phyloP scores from a whole-genome alignment of 2,329 filamentous ascomycete species.

The Leptodontidium sp. region DNA sequence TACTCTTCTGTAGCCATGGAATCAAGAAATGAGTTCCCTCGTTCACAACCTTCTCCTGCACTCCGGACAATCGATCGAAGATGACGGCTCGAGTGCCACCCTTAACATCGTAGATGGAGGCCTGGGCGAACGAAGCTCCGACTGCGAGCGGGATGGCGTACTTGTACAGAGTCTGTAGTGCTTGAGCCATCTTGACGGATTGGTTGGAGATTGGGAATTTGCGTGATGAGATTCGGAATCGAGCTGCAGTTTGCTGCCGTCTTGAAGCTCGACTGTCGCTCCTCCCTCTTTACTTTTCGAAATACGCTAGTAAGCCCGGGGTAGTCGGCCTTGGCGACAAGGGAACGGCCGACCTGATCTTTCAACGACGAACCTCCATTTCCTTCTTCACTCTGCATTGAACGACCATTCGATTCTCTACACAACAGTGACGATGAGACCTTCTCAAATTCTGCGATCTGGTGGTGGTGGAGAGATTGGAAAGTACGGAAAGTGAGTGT shows the following conservation, averaged over 20 bases:
- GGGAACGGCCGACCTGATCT: slow-evolving; percentile 24
- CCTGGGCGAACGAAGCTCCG: slow-evolving; percentile 72
- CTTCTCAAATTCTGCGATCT: slow-evolving; percentile 45
- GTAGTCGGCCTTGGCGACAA: slow-evolving; percentile 30
- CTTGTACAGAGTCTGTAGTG: slow-evolving; percentile 69
- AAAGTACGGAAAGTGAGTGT: slow-evolving; percentile 49
- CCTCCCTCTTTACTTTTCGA: slow-evolving; percentile 42
- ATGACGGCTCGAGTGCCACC: slow-evolving; percentile 95
- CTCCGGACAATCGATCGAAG: slow-evolving; percentile 92
- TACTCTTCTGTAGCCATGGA: slow-evolving; percentile 93
- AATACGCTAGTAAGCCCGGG: slow-evolving; percentile 39
- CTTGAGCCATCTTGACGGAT: slow-evolving; percentile 53
- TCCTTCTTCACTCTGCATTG: slow-evolving; percentile 38
- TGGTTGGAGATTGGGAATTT: slow-evolving; percentile 22
- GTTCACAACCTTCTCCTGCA: slow-evolving; percentile 90
- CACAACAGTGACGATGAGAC: slow-evolving; percentile 45
- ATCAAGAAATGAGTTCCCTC: slow-evolving; percentile 97
- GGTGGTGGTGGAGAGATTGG: slow-evolving; percentile 46
- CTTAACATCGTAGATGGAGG: slow-evolving; percentile 95
- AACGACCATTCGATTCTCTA: slow-evolving; percentile 30
- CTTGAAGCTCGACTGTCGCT: slow-evolving; percentile 23
- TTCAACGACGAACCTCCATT: slow-evolving; percentile 31
- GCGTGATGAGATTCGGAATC: slow-evolving; percentile 12
- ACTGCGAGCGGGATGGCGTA: slow-evolving; percentile 77
- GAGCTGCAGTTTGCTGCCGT: slow-evolving; percentile 12